A percentile compares a stretch with the other conserved stretches of the same genome.
Conservation (phyloP, 371 early-diverging fungal genomes). For the Mortierella sp. region DNA sequence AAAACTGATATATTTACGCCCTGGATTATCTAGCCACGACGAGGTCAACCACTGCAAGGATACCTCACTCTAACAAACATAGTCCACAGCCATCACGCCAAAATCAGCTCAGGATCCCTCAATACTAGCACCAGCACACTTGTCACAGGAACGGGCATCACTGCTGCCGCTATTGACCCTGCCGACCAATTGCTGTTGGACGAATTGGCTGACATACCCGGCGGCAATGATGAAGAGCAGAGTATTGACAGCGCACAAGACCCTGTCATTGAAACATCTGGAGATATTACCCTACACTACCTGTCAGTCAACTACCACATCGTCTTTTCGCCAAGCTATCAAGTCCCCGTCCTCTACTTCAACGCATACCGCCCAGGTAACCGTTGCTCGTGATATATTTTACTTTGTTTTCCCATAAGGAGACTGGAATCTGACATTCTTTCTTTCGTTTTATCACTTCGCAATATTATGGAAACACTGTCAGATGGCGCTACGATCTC, state of each 20-base stretch:
- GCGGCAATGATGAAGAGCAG: slow-evolving; percentile 11
- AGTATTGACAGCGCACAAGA: not conserved
- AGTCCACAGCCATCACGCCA: slow-evolving; percentile 6
- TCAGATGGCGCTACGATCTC: slow-evolving; percentile 63
- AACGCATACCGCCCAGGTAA: slow-evolving; percentile 65
- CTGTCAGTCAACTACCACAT: slow-evolving; percentile 74
- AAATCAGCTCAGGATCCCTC: too few relatives aligned
- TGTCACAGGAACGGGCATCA: not conserved
- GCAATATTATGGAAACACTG: not conserved
- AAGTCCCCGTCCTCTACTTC: slow-evolving; percentile 82
- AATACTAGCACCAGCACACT: not conserved
- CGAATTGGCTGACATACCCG: slow-evolving; percentile 27
- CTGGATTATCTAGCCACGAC: slow-evolving; percentile 10
- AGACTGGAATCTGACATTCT: not conserved
- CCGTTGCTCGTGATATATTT: too few relatives aligned
- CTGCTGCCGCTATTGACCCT: not conserved
- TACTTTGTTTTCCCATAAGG: not conserved
- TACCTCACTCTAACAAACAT: slow-evolving; percentile 36
- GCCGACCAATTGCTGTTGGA: slow-evolving; percentile 33
- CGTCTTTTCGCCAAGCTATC: slow-evolving; percentile 77
- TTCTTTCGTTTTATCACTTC: not conserved
- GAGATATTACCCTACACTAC: not conserved
- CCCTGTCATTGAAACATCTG: not conserved
- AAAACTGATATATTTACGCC: not conserved
- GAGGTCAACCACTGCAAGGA: slow-evolving; percentile 22